Base-by-base conservation (phyloP, 2,329 filamentous ascomycete species). In the Ophidiomyces ophidiicola region DNA sequence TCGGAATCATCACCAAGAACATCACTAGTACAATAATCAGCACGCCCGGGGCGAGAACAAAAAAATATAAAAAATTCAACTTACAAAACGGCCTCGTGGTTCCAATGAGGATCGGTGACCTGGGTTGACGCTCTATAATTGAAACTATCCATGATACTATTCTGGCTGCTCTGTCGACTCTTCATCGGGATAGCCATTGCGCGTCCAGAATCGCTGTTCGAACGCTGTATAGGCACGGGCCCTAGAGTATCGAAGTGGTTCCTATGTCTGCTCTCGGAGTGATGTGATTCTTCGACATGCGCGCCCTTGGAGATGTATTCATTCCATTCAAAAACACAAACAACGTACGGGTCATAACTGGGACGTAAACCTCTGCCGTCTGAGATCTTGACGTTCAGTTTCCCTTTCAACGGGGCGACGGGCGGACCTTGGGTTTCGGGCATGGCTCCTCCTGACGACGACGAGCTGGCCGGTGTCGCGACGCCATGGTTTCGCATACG, bases 151-250 rank as follows among this genome's bases (percentile, higher is more conserved):
- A 74, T 71, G 47, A 80, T 69, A 54, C 88, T 93, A 41, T 87
- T 94, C 63, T 88, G 87, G 65, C 88, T 96, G 64, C 88, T 96
- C 58, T 96, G 90, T 40, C 90, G 79, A 59, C 87, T 96, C 53
- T 81, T 80, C 85, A 96, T 94, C 1, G 90, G 90, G 48, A 98
- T 96, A 21, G 86, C 84, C 78, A 94, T 88, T 11, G 86, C 74
- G 37, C 80, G 75, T 19, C 86, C 83, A 20, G 80, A 80, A 51
- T 93, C 85, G 55, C 83, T 90, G 42, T 79, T 81, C 46, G 81
- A 77, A 42, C 80, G 72, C 52, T 76, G 72, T 43, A 80, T 78
- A 0, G 75, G 66, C 41, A 78, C 68, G 19, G 73, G 70, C 18
- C 39, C 36, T 6, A 45, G n/a, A 10, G 44, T 37, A 26, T 45